These are phyloP conservation scores for Mesembryanthemum crystallinum DNA, from an alignment of 148 eudicot species.

Conservation along the genomic window DNA sequence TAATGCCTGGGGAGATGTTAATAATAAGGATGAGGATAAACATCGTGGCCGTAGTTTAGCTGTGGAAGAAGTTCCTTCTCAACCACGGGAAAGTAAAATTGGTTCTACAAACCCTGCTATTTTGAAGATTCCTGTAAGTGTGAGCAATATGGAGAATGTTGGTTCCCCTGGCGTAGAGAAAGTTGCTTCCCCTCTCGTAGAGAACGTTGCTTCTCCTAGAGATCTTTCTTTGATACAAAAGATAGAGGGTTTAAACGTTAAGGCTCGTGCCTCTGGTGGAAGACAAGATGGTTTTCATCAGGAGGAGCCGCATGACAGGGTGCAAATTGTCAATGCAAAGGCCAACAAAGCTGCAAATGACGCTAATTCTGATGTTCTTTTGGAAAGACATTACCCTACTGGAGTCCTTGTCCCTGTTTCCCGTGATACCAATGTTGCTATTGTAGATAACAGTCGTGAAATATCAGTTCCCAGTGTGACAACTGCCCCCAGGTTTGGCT, in stretches of 20 bases:
- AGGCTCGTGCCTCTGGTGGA: conserved; percentile 64
- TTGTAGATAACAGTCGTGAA: conserved; percentile 36
- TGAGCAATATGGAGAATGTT: conserved; percentile 29
- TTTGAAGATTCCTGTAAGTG: conserved; percentile 32
- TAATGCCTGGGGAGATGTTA: conserved; percentile 56
- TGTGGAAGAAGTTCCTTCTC: conserved; percentile 32
- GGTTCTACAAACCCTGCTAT: conserved; percentile 22
- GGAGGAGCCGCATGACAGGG: conserved; percentile 38
- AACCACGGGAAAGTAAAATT: conserved; percentile 24
- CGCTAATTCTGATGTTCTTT: conserved; percentile 28
- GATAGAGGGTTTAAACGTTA: conserved; percentile 83
- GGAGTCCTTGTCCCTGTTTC: conserved; percentile 42
- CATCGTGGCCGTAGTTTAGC: conserved; percentile 28
- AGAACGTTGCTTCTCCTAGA: conserved; percentile 34
- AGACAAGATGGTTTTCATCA: conserved; percentile 35
- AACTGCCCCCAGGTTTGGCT: conserved; percentile 51
- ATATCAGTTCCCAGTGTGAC: conserved; percentile 29
- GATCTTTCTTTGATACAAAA: conserved; percentile 65
- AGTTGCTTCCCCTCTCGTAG: conserved; percentile 35
- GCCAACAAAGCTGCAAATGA: conserved; percentile 25
- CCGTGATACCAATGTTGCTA: conserved; percentile 27
- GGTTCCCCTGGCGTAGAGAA: conserved; percentile 31
- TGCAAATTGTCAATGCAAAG: conserved; percentile 28
- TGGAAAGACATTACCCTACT: conserved; percentile 38
- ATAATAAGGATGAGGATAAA: conserved; percentile 36